Base-by-base conservation (phyloP, 2,329 filamentous ascomycete genomes). In the Achaetomium macrosporum region DNA sequence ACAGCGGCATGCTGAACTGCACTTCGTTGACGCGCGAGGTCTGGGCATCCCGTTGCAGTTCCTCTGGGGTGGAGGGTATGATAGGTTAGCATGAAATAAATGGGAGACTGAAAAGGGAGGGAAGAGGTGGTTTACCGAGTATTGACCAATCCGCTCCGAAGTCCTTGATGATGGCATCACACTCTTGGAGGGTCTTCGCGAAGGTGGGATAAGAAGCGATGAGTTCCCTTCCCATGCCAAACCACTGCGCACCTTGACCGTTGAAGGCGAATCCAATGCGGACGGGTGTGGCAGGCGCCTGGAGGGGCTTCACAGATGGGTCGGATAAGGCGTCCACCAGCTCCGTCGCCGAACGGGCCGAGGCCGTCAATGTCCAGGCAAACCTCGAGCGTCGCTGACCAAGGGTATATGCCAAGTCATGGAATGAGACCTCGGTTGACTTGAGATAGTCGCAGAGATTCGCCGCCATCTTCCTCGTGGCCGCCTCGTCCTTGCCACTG, bases 281-380 rank as follows among this genome's bases (percentile, higher is more conserved):
- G 15, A n/a, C 13, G 35, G 12, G 15, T 35, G 11, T 35, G 10
- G 33, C 33, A 12, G 33, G 35, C 35, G 13, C 15, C 35, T 37
- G 35, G 33, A 35, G 11, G 11, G 35, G 12, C 35, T 37, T 15
- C 13, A 4, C 15, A 5, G 15, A 3, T n/a, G 11, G 7, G 7
- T 37, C 35, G 15, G 35, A 13, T 13, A 37, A 16, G 11, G 33
- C 33, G 15, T 37, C 35, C 35, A n/a, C 35, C 7, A 37, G 35
- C 12, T 37, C 35, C 35, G 16, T 36, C 9, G 6, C 33, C 36
- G 3, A 71, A 73, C 70, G 71, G 76, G 0, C 71, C 71, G 33
- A 12, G 33, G 33, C 33, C 15, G 33, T 12, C 33, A 11, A 35
- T 9, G 33, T 35, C 33, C 33, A 35, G 33, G 33, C 5, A 9